Evolutionary conservation across 148 eudicot species (phyloP).

Genomic region (Amaranthus hypochondriacus): DNA sequence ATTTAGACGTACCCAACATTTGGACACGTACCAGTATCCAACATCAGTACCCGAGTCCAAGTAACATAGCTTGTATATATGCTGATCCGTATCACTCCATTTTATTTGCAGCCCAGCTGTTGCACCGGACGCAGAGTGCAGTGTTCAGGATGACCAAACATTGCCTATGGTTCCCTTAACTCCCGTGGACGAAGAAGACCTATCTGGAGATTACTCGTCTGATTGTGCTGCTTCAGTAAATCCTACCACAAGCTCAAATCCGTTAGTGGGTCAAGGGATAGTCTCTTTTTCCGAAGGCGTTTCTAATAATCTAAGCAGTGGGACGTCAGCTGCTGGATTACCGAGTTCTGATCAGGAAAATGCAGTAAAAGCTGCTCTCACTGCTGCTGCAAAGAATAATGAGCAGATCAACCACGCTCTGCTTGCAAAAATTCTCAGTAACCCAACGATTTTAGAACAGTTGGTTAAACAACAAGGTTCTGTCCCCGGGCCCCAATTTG

Average conservation of each 20-base stretch:
- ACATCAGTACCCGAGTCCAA: too few species aligned
- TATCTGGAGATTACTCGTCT: constrained; percentile 32
- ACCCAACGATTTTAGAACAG: constrained; percentile 49
- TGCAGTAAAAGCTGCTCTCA: constrained; percentile 42
- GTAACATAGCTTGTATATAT: too few species aligned
- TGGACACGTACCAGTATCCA: too few species aligned
- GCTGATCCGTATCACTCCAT: not conserved
- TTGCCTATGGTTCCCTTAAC: constrained; percentile 57
- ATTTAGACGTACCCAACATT: too few species aligned
- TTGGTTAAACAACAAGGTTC: constrained; percentile 38
- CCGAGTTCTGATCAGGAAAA: constrained; percentile 34
- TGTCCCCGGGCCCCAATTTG: constrained; percentile 8
- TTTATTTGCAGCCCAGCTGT: constrained; percentile 50
- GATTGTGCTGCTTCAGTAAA: constrained; percentile 16
- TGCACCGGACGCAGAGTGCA: constrained; percentile 27
- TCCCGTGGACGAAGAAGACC: constrained; percentile 78
- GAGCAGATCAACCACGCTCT: constrained; percentile 55
- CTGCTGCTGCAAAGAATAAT: constrained; percentile 37
- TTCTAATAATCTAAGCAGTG: constrained; percentile 22
- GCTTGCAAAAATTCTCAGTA: constrained; percentile 52
- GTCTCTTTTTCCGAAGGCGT: constrained; percentile 16
- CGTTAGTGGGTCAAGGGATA: constrained; percentile 12
- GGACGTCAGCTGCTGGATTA: constrained; percentile 27
- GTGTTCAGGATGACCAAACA: constrained; percentile 32
- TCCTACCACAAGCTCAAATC: constrained; percentile 19